A percentile compares a stretch with the other conserved stretches of the same genome.
phyloP scores from a whole-genome alignment of 192 early-diverging fungal species.

The Rhizophagus prolifer region DNA sequence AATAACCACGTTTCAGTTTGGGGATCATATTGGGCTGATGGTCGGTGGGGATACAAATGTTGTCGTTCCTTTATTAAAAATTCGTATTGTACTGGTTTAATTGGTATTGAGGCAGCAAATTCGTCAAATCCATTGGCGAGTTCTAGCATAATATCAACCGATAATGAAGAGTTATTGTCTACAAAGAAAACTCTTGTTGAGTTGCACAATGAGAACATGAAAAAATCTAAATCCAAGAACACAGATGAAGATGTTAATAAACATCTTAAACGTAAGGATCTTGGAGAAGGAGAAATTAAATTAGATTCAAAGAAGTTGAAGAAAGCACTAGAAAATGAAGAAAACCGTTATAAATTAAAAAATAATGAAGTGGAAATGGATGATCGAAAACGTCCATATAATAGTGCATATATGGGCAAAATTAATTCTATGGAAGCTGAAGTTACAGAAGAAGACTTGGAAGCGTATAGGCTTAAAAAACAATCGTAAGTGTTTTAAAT shows the following conservation, averaged over 20 bases:
- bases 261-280: slow-evolving; percentile 35
- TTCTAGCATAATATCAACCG: not conserved
- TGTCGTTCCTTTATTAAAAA: slow-evolving; percentile 79
- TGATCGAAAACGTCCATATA: slow-evolving; percentile 31
- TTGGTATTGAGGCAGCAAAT: slow-evolving; percentile 69
- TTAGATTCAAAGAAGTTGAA: slow-evolving; percentile 55
- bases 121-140: slow-evolving; percentile 34
- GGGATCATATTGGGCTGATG: slow-evolving; percentile 96
- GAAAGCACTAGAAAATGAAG: slow-evolving; percentile 52
- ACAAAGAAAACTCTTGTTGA: slow-evolving; percentile 36
- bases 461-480: slow-evolving; percentile 58
- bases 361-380: slow-evolving; percentile 3
- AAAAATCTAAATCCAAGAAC: slow-evolving; percentile 35
- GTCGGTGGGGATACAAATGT: slow-evolving; percentile 95
- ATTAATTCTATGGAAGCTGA: slow-evolving; percentile 20
- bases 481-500: slow-evolving; percentile 21
- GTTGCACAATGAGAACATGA: slow-evolving; percentile 32
- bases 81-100: slow-evolving; percentile 87
- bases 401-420: slow-evolving; percentile 21
- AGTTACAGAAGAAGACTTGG: slow-evolving; percentile 67
- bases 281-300: slow-evolving; percentile 60
- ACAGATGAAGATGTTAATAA: slow-evolving; percentile 27
- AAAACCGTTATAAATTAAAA: slow-evolving; percentile 31
- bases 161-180: not conserved
- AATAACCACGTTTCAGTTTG: slow-evolving; percentile 88